phyloP scores from a whole-genome alignment of 2,329 filamentous ascomycete species.

The Xylaria sp. region DNA sequence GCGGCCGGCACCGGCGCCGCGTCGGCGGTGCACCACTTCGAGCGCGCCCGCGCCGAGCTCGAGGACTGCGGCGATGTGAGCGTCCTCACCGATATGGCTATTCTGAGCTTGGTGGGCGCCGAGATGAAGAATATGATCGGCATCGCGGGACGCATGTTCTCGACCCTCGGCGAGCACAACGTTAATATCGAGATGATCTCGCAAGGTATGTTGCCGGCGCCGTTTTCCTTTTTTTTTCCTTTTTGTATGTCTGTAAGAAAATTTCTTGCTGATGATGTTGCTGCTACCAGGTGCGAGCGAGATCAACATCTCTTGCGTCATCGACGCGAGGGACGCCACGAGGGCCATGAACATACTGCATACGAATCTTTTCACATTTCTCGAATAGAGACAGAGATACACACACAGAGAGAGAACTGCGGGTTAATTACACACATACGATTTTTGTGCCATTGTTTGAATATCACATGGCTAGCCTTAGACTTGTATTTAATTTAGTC shows the following conservation, averaged over 20 bases:
- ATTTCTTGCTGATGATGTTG: constrained; percentile 5
- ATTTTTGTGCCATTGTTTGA: too few species aligned
- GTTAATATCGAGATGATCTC: constrained; percentile 99
- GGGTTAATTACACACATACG: not conserved
- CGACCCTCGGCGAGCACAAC: constrained; percentile 86
- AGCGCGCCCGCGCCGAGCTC: constrained; percentile 72
- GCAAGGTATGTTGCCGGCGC: constrained; percentile 68
- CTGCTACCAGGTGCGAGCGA: constrained; percentile 79
- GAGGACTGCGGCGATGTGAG: constrained; percentile 86
- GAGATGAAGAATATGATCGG: constrained; percentile 98
- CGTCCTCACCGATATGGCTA: constrained; percentile 89
- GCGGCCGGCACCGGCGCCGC: constrained; percentile 70
- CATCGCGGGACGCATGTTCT: constrained; percentile 93
- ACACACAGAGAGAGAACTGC: too few species aligned
- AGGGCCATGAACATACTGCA: constrained; percentile 95
- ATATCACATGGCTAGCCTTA: not conserved
- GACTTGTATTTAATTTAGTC: not conserved
- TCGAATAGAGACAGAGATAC: constrained; percentile 72
- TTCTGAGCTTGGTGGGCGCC: constrained; percentile 89
- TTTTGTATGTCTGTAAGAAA: too few species aligned
- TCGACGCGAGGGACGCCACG: constrained; percentile 87
- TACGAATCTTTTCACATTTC: constrained; percentile 93
- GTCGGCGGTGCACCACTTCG: constrained; percentile 62
- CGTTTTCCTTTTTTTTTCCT: not conserved
- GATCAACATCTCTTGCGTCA: constrained; percentile 98